Base-by-base conservation (phyloP, 257 asterid species). In the Solanum bulbocastanum region DNA sequence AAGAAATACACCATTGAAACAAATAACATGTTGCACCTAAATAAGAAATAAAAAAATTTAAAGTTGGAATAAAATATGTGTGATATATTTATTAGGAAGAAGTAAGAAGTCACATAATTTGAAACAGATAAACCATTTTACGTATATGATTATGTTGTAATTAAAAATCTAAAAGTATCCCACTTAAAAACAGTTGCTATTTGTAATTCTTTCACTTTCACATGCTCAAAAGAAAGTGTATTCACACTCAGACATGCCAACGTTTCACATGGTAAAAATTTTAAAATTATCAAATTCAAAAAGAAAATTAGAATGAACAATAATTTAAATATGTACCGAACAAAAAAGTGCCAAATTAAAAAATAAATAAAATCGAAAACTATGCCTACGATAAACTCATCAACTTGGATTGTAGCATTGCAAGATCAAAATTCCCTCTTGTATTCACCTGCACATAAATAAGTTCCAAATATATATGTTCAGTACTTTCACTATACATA, bases 361-460 rank as follows among this genome's bases (percentile, higher is more conserved):
- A 5, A 44, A 44, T 13, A 12, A 68, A 10, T n/a, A 30, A 69
- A 13, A 14, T 69, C 23, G 11, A 8, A 30, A 68, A 27, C 37
- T 73, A 35, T 18, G 15, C 5, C 44, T 20, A 36, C 23, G 10
- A 75, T 75, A 16, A 81, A 81, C 40, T 46, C 85, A 27, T 44
- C 66, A 81, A 81, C 27, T 81, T 46, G 27, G 22, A 44, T 46
- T 83, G 89, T 66, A 89, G 46, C 62, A 83, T n/a, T 30, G 49
- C 85, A 40, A 42, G 84, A 87, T 89, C 90, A 87, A 68, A 15
- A 32, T 44, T 74, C 33, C 62, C 86, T 56, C 87, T 83, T 32
- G 22, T 32, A 49, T 86, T 73, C 37, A 86, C 84, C 88, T 86
- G 84, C 15, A 25, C 56, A 86, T 73, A 20, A 86, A 86, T 15